phyloP scores from a whole-genome alignment of 1,284 basidiomycete genomes.

The Macrocystidia cucumis region DNA sequence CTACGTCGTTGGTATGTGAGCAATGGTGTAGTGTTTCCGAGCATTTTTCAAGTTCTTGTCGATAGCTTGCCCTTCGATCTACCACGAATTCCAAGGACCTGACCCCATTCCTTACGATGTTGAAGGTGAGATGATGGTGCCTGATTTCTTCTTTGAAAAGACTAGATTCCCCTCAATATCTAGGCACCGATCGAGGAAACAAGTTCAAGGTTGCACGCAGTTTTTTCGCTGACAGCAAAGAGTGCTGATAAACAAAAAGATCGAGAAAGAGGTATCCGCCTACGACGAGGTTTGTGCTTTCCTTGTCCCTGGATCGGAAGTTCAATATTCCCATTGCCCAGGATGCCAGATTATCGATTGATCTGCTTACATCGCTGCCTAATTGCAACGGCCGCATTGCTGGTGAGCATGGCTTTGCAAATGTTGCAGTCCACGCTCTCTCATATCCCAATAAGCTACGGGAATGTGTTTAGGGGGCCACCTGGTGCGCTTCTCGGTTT shows the following conservation, averaged over 20 bases:
- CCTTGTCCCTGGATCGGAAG: no score
- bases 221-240: no score
- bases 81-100: slow-evolving; percentile 87
- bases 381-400: slow-evolving; percentile 90
- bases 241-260: no score
- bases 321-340: slow-evolving; percentile 18
- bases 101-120: slow-evolving; percentile 82
- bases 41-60: not conserved
- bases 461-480: slow-evolving; percentile 87
- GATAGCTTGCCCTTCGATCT: slow-evolving; percentile 72
- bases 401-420: slow-evolving; percentile 33
- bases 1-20: slow-evolving; percentile 63
- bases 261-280: slow-evolving; percentile 76
- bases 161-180: slow-evolving; percentile 3
- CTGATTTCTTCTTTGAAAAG: slow-evolving; percentile 1
- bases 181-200: slow-evolving; percentile 81
- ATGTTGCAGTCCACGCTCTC: slow-evolving; percentile 4
- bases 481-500: slow-evolving; percentile 39
- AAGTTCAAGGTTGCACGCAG: slow-evolving; percentile 61
- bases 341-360: slow-evolving; percentile 73
- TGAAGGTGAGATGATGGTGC: no score
- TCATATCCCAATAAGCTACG: slow-evolving; percentile 44
- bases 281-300: slow-evolving; percentile 69
- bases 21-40: not conserved
- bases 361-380: slow-evolving; percentile 61